Percentiles rank a stretch among this genome's conserved stretches.
phyloP scores from a whole-genome alignment of 106 monocot genomes.

The Platanthera zijinensis region DNA sequence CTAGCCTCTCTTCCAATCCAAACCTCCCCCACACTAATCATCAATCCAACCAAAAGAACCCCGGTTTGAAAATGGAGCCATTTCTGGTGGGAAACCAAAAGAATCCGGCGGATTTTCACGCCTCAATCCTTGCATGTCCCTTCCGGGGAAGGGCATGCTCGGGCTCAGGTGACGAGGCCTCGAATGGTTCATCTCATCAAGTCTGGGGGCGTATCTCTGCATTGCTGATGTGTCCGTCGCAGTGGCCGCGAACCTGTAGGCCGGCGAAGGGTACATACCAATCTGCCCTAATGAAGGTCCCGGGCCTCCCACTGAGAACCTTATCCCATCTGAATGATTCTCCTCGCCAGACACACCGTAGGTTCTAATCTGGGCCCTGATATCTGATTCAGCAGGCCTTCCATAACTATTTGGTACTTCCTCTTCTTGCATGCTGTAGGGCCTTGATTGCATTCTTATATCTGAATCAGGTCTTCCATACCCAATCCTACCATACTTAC shows the following conservation, averaged over 20 bases:
- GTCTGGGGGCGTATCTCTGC: conserved; percentile 49
- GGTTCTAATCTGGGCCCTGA: background rate
- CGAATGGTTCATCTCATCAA: conserved; percentile 41
- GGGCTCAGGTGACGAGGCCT: conserved; percentile 8
- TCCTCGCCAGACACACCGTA: background rate
- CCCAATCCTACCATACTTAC: background rate
- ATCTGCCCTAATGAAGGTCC: conserved; percentile 9
- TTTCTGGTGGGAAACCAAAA: conserved; percentile 16
- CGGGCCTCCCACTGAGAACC: conserved; percentile 11
- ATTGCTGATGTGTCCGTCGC: conserved; percentile 17
- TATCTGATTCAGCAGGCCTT: background rate
- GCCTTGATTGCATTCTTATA: conserved; percentile 1
- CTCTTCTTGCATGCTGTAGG: conserved; percentile 6
- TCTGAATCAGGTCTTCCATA: conserved; percentile 15
- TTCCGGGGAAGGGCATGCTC: conserved; percentile 1
- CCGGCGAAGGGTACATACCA: conserved; percentile 3
- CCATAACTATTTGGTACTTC: conserved; percentile 1
- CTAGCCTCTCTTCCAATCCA: background rate
- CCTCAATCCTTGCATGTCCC: conserved; percentile 14
- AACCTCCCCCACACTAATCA: conserved; percentile 6
- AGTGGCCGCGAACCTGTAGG: conserved; percentile 17
- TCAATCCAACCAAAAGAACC: conserved; percentile 23
- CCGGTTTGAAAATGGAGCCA: background rate
- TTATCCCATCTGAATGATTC: conserved; percentile 5
- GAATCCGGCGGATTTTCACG: conserved; percentile 13